Percentiles rank a stretch among this genome's conserved stretches.
Evolutionary conservation across 1,284 basidiomycete species (phyloP).

Genomic region (Vanrija sp.): DNA sequence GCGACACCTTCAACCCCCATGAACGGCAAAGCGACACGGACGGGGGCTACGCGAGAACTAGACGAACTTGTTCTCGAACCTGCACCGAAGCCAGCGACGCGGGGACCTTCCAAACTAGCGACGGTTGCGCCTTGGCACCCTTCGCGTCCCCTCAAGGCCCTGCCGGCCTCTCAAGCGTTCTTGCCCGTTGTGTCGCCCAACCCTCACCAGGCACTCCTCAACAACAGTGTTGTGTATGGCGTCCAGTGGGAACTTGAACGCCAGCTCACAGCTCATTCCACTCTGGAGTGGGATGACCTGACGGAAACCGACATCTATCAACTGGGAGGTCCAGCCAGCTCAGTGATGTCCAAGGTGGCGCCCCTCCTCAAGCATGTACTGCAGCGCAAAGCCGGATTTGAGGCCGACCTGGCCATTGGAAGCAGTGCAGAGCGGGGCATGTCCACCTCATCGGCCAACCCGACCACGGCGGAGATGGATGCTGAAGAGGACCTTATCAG

Average conservation of each 20-base stretch:
- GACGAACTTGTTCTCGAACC: too few relatives aligned
- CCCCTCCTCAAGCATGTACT: background rate
- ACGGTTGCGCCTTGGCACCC: too few relatives aligned
- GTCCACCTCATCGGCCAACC: background rate
- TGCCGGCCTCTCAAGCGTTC: background rate
- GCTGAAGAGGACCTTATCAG: constrained; percentile 25
- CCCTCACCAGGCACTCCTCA: constrained; percentile 18
- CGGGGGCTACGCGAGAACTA: too few relatives aligned
- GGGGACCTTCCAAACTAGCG: too few relatives aligned
- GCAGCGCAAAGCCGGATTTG: background rate
- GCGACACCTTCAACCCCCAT: too few relatives aligned
- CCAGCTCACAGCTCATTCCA: constrained; percentile 7
- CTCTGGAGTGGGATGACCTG: constrained; percentile 22
- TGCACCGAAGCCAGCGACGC: too few relatives aligned
- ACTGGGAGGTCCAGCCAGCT: constrained; percentile 12
- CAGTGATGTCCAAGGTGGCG: constrained; percentile 8
- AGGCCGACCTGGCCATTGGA: background rate
- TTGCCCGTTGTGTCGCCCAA: constrained; percentile 17
- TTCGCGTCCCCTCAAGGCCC: background rate
- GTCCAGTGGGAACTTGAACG: constrained; percentile 36
- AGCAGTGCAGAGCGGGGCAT: background rate
- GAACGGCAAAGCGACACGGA: too few relatives aligned
- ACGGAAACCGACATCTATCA: constrained; percentile 11
- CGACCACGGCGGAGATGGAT: constrained; percentile 23
- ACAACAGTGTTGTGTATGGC: constrained; percentile 18